Evolutionary conservation across 2,329 filamentous ascomycete species (phyloP).

Genomic region (Xylariaceae sp.): DNA sequence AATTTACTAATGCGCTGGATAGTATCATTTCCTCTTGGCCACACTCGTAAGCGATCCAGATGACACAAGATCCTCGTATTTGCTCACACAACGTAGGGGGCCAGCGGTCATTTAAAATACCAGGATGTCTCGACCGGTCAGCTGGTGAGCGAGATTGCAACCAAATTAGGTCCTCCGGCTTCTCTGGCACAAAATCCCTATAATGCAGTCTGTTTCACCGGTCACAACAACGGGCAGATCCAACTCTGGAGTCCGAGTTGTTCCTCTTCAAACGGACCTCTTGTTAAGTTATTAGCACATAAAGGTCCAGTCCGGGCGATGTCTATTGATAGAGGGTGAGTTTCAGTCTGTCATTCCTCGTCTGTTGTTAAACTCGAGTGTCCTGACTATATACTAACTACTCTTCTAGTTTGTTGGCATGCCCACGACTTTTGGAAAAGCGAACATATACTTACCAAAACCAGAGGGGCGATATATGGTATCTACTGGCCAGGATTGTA

Average conservation of each 20-base stretch:
- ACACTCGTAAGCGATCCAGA: conserved; percentile 61
- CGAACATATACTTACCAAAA: conserved; percentile 10
- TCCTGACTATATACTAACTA: conserved; percentile 3
- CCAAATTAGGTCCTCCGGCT: conserved; percentile 77
- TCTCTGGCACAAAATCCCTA: conserved; percentile 83
- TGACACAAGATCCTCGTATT: not conserved
- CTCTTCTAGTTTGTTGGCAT: conserved; percentile 5
- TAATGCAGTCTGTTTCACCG: conserved; percentile 88
- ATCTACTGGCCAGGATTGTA: conserved; percentile 65
- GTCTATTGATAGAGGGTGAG: conserved; percentile 65
- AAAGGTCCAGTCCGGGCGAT: conserved; percentile 81
- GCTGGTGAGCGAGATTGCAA: conserved; percentile 79
- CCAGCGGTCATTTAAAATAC: conserved; percentile 61
- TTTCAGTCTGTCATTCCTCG: not conserved
- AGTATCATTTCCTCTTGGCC: conserved; percentile 86
- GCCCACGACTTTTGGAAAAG: not conserved
- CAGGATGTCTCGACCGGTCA: conserved; percentile 93
- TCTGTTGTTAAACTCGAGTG: not conserved
- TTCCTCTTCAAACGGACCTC: conserved; percentile 54
- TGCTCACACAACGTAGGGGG: conserved; percentile 15
- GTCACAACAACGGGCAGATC: conserved; percentile 92
- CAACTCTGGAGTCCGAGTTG: conserved; percentile 93
- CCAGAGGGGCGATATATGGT: conserved; percentile 89
- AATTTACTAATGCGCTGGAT: not conserved
- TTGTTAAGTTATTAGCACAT: conserved; percentile 90